Conservation (phyloP, 805 yeast species). For the Tetrapisispora namnaoensis region DNA sequence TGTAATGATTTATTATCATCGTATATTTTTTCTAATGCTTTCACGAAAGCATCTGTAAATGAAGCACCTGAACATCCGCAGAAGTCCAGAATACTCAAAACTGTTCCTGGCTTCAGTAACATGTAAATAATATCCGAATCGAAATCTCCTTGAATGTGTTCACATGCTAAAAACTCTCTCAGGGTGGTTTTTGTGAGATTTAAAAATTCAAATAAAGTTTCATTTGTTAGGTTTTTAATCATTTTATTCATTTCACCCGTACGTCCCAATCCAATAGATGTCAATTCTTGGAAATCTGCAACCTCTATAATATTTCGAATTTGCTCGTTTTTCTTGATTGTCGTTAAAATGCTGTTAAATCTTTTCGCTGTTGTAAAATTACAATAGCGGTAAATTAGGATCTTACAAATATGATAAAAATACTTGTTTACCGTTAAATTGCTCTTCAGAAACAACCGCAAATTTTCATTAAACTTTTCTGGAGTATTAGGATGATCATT, state of each 20-base stretch:
- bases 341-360: constrained; percentile 58
- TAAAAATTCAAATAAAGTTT: constrained; percentile 58
- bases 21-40: constrained; percentile 22
- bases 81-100: constrained; percentile 64
- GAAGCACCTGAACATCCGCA: constrained; percentile 72
- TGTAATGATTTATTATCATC: constrained; percentile 6
- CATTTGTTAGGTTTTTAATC: constrained; percentile 79
- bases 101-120: constrained; percentile 25
- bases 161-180: constrained; percentile 72
- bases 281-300: constrained; percentile 80
- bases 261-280: constrained; percentile 82
- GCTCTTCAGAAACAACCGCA: constrained; percentile 42
- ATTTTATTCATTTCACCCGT: constrained; percentile 84
- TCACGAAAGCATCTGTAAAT: constrained; percentile 51
- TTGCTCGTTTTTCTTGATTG: constrained; percentile 37
- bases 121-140: constrained; percentile 36
- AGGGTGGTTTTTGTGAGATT: constrained; percentile 50
- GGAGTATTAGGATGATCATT: constrained; percentile 44
- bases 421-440: constrained; percentile 47
- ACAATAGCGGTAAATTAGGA: constrained; percentile 55
- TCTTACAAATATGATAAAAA: constrained; percentile 46
- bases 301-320: constrained; percentile 54
- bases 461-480: constrained; percentile 33
- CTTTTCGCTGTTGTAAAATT: constrained; percentile 72
- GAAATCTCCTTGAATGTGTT: constrained; percentile 76